Base-by-base conservation (phyloP, 345 rosid genomes). In the Pugionium dolabratum region DNA sequence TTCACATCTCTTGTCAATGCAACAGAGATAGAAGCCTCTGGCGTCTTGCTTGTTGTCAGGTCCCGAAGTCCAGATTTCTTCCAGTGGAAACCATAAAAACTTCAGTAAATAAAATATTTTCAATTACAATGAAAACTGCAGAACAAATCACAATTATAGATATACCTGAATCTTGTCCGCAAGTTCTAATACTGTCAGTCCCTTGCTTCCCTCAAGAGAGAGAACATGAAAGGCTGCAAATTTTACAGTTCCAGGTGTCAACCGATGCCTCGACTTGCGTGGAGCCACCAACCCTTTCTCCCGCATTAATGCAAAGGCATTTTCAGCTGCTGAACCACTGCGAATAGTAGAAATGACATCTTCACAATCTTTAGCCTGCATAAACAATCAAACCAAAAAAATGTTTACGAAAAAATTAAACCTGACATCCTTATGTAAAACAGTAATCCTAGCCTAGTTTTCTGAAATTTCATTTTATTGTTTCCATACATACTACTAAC, bases 151-250 rank as follows among this genome's bases (percentile, higher is more conserved):
- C 65, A 56, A 26, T 54, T 40, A 51, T 54, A 54, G 47, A 61
- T 78, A 66, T 75, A 89, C 98, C 91, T 91, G 98, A 83, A 91
- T 95, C 86, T 86, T 95, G 46, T 95, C 98, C 33, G 99, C 98
- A 79, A 95, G 92, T 67, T 95, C 94, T 62, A 91, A 51, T 10
- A 95, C 95, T 8, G 91, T 91, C 69, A 95, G 79, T 43, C 99
- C 99, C 74, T 87, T 87, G 85, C 87, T 76, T 62, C 98, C 98
- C 78, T 95, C 96, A 35, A 91, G 96, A 42, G 99, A 95, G 41
- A 95, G 94, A 80, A 95, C 98, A 76, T 95, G 97, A 76, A 95
- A 95, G 60, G 99, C 99, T 4, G 99, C 99, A 86, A 95, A 95
- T 73, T 95, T 91, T 63, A 95, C 99, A 46, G 99, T 95, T 79